Conservation (phyloP, 1,139 yeast genomes). For the Kurtzmaniella natalensis region DNA sequence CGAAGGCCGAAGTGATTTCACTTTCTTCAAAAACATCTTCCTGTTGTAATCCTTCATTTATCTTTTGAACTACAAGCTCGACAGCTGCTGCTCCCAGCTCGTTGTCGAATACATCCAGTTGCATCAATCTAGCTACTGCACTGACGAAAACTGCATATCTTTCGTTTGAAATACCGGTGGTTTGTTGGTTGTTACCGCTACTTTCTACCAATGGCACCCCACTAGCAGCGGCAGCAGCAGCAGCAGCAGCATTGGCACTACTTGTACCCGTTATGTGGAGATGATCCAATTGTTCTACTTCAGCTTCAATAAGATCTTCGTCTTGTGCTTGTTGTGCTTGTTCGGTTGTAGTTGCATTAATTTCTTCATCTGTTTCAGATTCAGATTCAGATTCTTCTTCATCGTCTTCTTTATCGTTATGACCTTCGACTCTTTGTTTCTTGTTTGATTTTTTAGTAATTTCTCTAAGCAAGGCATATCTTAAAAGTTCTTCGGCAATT, state of each 20-base stretch:
- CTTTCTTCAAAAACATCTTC: slow-evolving; percentile 53
- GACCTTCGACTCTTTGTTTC: slow-evolving; percentile 25
- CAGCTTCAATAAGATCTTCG: slow-evolving; percentile 7
- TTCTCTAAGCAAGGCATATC: slow-evolving; percentile 85
- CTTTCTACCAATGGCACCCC: slow-evolving; percentile 24
- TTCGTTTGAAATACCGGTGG: slow-evolving; percentile 39
- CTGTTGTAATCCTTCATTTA: slow-evolving; percentile 52
- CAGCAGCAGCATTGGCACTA: slow-evolving; percentile 11
- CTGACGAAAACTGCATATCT: slow-evolving; percentile 44
- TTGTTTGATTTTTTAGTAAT: slow-evolving; percentile 38
- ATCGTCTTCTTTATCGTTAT: slow-evolving; percentile 13
- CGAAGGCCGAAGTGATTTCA: slow-evolving; percentile 55
- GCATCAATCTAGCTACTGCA: slow-evolving; percentile 43
- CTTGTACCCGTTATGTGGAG: slow-evolving; percentile 12
- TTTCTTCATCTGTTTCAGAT: slow-evolving; percentile 21
- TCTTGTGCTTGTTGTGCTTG: slow-evolving; percentile 10
- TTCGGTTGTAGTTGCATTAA: slow-evolving; percentile 15
- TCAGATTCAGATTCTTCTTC: slow-evolving; percentile 17
- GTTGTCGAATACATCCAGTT: slow-evolving; percentile 43
- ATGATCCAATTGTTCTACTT: slow-evolving; percentile 2
- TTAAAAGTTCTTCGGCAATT: slow-evolving; percentile 79
- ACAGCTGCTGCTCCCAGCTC: slow-evolving; percentile 42
- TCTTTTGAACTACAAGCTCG: slow-evolving; percentile 36
- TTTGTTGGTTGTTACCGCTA: slow-evolving; percentile 14
- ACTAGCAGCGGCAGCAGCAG: slow-evolving; percentile 18